phyloP scores from a whole-genome alignment of 2,329 filamentous ascomycete genomes.

The Dendryphion nanum region DNA sequence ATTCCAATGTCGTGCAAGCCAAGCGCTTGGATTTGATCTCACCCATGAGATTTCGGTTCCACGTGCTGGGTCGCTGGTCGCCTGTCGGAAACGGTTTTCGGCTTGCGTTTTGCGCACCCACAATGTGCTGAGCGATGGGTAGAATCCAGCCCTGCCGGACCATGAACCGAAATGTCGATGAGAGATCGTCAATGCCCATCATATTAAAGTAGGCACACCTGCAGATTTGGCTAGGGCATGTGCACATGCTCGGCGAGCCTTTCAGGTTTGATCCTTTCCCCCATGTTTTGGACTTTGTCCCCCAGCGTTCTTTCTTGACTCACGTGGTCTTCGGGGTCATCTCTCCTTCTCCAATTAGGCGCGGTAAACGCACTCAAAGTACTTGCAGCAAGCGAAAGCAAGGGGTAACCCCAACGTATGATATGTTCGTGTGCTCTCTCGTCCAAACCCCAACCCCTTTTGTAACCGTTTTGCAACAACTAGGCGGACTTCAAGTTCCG shows the following conservation, averaged over 20 bases:
- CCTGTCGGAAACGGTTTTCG: conserved; percentile 1
- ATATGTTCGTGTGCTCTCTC: too few species aligned
- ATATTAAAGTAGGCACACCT: conserved; percentile 5
- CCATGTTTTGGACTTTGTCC: too few species aligned
- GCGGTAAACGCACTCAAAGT: conserved; percentile 2
- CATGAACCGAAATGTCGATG: not conserved
- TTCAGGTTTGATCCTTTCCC: not conserved
- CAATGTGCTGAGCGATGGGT: conserved; percentile 1
- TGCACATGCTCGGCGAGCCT: not conserved
- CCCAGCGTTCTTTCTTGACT: too few species aligned
- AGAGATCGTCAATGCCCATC: conserved; percentile 7
- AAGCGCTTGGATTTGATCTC: conserved; percentile 7
- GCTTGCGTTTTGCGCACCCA: not conserved
- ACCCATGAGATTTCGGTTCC: conserved; percentile 3
- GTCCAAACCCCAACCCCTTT: too few species aligned
- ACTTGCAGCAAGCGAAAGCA: too few species aligned
- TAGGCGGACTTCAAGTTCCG: too few species aligned
- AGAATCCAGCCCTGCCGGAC: not conserved
- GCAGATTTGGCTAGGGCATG: too few species aligned
- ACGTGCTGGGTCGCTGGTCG: conserved; percentile 5
- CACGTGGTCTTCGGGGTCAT: conserved; percentile 9
- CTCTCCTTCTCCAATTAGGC: conserved; percentile 9
- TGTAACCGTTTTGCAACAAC: too few species aligned
- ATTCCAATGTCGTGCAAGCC: conserved; percentile 3
- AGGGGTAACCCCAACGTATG: too few species aligned